Base-by-base conservation (phyloP, 1,284 basidiomycete species). In the Sporisorium sorghi region DNA sequence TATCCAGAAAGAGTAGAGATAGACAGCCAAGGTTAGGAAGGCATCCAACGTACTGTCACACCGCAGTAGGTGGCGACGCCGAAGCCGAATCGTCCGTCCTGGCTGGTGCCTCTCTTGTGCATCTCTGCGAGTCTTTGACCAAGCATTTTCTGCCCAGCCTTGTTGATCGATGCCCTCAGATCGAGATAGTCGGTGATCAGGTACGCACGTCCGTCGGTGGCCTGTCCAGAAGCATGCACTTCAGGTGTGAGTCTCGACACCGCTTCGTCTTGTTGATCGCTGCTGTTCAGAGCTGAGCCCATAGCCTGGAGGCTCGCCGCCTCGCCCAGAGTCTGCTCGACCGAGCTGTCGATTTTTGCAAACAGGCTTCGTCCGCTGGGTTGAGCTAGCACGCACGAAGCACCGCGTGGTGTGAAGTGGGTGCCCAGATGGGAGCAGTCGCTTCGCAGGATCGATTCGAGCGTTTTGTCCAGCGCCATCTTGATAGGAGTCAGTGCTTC, bases 111-210 rank as follows among this genome's bases (percentile, higher is more conserved):
- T 17, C 30, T 28, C 39, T 64, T 64, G 42, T 73, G 70, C 70
- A 73, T 73, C 35, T 60, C 50, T 21, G 64, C 64, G 3, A 73
- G 46, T 15, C 60, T 56, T 9, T 43, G 40, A 1, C 70, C 70
- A 2, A 73, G 57, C 49, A 53, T 30, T 49, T 48, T 58, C 42
- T 68, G 60, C 0, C 60, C 60, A 0, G 28, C 30, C 10, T 26
- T 62, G 39, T 40, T 62, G 33, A 73, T 49, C 11, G 51, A 51
- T 23, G 52, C 52, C 23, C 39, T 67, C 23, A 73, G 59, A 19
- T 73, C 56, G 8, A 73, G 52, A 14, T 66, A 73, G 35, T 73
- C 70, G 11, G 65, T 64, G 30, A 73, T 44, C 33, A 73, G 46
- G 26, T 68, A 73, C 3, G 65, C 70, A 51, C 59, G 39, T 12